Evolutionary conservation across 768 basidiomycete genomes (phyloP).

Genomic region (Amanita pseudoporphyria): DNA sequence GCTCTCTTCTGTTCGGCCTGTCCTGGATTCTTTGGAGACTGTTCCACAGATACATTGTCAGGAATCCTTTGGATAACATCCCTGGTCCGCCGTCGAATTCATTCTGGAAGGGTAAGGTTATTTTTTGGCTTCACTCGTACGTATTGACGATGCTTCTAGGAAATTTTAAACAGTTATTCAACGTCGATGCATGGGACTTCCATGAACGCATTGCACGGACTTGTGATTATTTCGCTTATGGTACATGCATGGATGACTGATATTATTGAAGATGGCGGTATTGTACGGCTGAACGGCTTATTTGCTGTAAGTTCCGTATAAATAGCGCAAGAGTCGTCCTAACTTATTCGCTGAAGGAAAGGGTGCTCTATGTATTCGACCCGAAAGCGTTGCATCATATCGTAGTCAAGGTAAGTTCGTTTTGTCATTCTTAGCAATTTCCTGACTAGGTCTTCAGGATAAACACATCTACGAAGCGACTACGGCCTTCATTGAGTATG

Average conservation of each 20-base stretch:
- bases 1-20: background rate
- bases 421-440: background rate
- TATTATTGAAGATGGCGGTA: background rate
- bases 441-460: slow-evolving; percentile 15
- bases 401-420: slow-evolving; percentile 27
- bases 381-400: slow-evolving; percentile 37
- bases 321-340: background rate
- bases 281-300: background rate
- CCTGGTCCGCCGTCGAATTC: slow-evolving; percentile 28
- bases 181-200: slow-evolving; percentile 26
- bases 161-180: slow-evolving; percentile 23
- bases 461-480: slow-evolving; percentile 22
- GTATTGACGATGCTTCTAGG: slow-evolving; percentile 16
- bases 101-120: slow-evolving; percentile 21
- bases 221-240: slow-evolving; percentile 16
- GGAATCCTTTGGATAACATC: slow-evolving; percentile 25
- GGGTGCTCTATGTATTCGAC: slow-evolving; percentile 31
- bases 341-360: slow-evolving; percentile 5
- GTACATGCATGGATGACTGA: background rate
- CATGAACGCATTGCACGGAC: slow-evolving; percentile 22
- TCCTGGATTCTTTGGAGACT: slow-evolving; percentile 16
- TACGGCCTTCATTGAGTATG: slow-evolving; percentile 16
- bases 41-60: slow-evolving; percentile 11
- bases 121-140: background rate
- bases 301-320: background rate